A percentile compares a stretch with the other conserved stretches of the same genome.
These are phyloP conservation scores for Stemphylium lycopersici DNA, from an alignment of 2,329 filamentous ascomycete genomes.

Conservation along the genomic window DNA sequence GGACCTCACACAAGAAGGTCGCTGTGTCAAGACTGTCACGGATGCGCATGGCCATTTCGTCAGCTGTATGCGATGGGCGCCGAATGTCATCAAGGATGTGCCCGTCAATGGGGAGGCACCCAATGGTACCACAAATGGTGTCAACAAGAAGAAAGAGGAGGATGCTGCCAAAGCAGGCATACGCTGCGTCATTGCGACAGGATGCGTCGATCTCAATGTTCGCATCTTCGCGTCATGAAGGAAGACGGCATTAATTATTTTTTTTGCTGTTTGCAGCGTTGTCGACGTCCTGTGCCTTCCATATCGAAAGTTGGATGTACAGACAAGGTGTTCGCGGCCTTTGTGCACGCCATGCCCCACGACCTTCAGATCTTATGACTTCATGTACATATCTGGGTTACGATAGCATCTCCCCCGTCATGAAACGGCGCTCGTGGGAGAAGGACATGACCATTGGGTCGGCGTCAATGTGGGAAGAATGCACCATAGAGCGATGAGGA, in stretches of 20 bases:
- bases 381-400: slow-evolving; percentile 33
- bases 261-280: slow-evolving; percentile 4
- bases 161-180: slow-evolving; percentile 66
- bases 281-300: slow-evolving; percentile 7
- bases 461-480: slow-evolving; percentile 8
- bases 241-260: not conserved
- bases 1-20: slow-evolving; percentile 89
- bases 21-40: slow-evolving; percentile 80
- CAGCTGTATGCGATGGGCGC: slow-evolving; percentile 86
- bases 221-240: slow-evolving; percentile 72
- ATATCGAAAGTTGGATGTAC: slow-evolving; percentile 15
- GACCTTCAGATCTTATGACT: slow-evolving; percentile 20
- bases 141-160: slow-evolving; percentile 59
- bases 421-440: slow-evolving; percentile 7
- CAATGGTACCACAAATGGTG: slow-evolving; percentile 54
- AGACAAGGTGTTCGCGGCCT: slow-evolving; percentile 3
- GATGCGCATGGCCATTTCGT: slow-evolving; percentile 86
- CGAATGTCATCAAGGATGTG: slow-evolving; percentile 69
- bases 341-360: slow-evolving; percentile 3
- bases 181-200: slow-evolving; percentile 84
- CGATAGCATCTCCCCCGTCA: slow-evolving; percentile 14
- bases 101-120: slow-evolving; percentile 49
- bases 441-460: slow-evolving; percentile 7
- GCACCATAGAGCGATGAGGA: slow-evolving; percentile 4
- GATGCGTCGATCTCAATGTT: slow-evolving; percentile 81